Conservation (phyloP, 2,329 filamentous ascomycete species). For the Exophiala mesophila region DNA sequence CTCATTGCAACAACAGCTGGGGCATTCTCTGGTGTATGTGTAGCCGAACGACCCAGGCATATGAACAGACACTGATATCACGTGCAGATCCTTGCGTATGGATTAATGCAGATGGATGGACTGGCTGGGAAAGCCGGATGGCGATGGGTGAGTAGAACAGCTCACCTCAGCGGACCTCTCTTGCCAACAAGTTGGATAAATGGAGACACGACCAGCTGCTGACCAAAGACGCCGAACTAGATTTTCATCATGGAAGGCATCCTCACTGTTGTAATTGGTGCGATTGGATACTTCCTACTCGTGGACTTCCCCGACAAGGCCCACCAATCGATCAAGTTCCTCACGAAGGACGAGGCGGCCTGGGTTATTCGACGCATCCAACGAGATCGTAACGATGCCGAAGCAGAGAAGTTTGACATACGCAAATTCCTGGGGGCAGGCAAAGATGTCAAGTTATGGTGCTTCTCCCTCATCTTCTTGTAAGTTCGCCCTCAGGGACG, state of each 20-base stretch:
- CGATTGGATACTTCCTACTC: slow-evolving; percentile 26
- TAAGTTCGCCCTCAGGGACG: background rate
- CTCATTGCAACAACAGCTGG: slow-evolving; percentile 6
- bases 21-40: slow-evolving; percentile 6
- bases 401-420: slow-evolving; percentile 44
- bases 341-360: slow-evolving; percentile 26
- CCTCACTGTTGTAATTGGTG: slow-evolving; percentile 26
- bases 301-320: slow-evolving; percentile 26
- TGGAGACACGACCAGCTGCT: slow-evolving; percentile 1
- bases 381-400: slow-evolving; percentile 52
- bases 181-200: slow-evolving; percentile 7
- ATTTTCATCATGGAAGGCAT: slow-evolving; percentile 25
- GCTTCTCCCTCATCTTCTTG: slow-evolving; percentile 47
- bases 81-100: slow-evolving; percentile 20
- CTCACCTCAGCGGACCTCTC: no score
- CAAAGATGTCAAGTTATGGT: slow-evolving; percentile 51
- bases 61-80: no score
- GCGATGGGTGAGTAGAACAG: no score
- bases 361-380: slow-evolving; percentile 41
- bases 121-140: slow-evolving; percentile 24
- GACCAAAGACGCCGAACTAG: no score
- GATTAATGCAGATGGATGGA: slow-evolving; percentile 14
- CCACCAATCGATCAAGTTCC: slow-evolving; percentile 26
- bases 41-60: no score
- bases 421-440: slow-evolving; percentile 38